Evolutionary conservation across 257 asterid species (phyloP).

Genomic region (Capsicum pubescens): DNA sequence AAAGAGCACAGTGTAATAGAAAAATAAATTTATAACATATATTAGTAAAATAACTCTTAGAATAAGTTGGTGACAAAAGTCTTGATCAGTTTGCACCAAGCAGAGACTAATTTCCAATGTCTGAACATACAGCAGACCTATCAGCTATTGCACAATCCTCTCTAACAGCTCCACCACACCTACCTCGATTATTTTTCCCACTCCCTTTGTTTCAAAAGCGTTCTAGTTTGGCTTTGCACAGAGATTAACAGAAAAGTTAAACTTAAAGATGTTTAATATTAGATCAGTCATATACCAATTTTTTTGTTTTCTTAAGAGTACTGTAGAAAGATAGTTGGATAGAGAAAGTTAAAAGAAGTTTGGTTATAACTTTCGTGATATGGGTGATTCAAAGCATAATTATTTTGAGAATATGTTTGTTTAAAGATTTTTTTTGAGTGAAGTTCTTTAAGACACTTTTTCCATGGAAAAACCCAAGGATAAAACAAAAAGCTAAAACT

Average conservation of each 20-base stretch:
- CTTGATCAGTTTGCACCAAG: not conserved
- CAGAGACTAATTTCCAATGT: not conserved
- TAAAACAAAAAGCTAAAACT: not conserved
- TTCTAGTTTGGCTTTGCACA: conserved; percentile 6
- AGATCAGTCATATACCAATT: not conserved
- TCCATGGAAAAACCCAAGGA: not conserved
- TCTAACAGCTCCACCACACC: not conserved
- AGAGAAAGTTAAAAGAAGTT: not conserved
- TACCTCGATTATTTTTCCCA: not conserved
- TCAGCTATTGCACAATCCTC: not conserved
- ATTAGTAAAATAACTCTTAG: conserved; percentile 6
- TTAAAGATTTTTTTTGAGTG: not conserved
- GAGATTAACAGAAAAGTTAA: not conserved
- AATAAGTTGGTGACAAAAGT: not conserved
- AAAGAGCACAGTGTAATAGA: not conserved
- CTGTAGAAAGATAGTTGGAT: not conserved
- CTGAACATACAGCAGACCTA: not conserved
- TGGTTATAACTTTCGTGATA: not conserved
- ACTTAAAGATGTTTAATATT: not conserved
- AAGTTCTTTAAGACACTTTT: not conserved
- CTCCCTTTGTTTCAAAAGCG: not conserved
- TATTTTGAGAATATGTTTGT: not conserved
- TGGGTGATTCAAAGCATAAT: not conserved
- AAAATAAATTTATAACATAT: not conserved
- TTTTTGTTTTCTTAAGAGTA: not conserved